phyloP scores from a whole-genome alignment of 768 basidiomycete species.

The Rhizopogon vesiculosus region DNA sequence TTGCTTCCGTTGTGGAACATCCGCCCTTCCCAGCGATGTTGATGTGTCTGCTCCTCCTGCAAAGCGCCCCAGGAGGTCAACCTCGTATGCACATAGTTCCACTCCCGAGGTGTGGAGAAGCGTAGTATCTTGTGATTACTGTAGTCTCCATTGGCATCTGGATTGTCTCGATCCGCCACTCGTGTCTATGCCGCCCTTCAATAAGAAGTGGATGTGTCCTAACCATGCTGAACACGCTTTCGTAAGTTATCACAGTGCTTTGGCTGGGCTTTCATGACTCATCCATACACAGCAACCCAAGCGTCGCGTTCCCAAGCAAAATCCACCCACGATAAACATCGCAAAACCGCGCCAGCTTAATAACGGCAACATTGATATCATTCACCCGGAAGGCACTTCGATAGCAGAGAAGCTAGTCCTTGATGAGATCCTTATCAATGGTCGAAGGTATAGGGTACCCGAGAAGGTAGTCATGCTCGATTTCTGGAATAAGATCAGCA shows the following conservation, averaged over 20 bases:
- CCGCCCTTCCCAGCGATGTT: constrained; percentile 59
- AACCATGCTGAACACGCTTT: constrained; percentile 87
- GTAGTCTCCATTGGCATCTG: constrained; percentile 92
- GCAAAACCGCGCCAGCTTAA: constrained; percentile 71
- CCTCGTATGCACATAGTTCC: constrained; percentile 31
- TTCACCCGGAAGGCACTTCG: constrained; percentile 56
- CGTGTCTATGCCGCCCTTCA: constrained; percentile 75
- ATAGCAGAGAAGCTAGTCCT: constrained; percentile 48
- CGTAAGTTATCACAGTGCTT: constrained; percentile 42
- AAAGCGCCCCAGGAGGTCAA: constrained; percentile 50
- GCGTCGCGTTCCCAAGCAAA: constrained; percentile 73
- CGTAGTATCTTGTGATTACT: constrained; percentile 95
- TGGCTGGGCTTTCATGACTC: not conserved
- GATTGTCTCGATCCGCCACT: constrained; percentile 95
- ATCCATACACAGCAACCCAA: constrained; percentile 56
- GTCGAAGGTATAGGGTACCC: constrained; percentile 87
- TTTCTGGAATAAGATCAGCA: constrained; percentile 85
- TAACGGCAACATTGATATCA: constrained; percentile 89
- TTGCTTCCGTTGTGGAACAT: constrained; percentile 86
- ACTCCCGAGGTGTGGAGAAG: constrained; percentile 57
- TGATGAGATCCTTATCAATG: constrained; percentile 85
- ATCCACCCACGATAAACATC: constrained; percentile 66
- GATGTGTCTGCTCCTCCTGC: constrained; percentile 48
- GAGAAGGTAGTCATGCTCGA: constrained; percentile 90
- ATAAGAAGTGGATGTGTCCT: constrained; percentile 99